These are phyloP conservation scores for Fomes fomentarius DNA, from an alignment of 1,284 basidiomycete genomes.

Conservation along the genomic window DNA sequence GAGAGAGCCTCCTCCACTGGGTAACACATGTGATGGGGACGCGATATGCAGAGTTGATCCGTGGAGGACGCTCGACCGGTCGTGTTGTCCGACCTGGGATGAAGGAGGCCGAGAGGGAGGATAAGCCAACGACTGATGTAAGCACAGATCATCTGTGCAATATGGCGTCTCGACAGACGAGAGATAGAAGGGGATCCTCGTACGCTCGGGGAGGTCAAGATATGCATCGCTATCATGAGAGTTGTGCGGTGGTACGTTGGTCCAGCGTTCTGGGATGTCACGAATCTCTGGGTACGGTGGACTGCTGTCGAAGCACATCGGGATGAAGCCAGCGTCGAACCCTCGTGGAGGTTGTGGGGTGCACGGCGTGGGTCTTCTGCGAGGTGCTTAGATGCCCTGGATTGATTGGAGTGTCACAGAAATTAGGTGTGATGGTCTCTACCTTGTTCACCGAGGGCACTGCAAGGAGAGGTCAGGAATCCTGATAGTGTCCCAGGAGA, in stretches of 20 bases:
- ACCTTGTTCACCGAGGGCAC: neutral
- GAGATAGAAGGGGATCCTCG: slow-evolving; percentile 21
- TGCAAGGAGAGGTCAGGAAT: neutral
- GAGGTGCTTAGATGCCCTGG: neutral
- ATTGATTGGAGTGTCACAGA: neutral
- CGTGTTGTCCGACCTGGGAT: neutral
- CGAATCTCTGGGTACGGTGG: slow-evolving; percentile 14
- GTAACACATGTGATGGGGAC: neutral
- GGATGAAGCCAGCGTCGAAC: slow-evolving; percentile 24
- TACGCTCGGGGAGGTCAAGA: slow-evolving; percentile 1
- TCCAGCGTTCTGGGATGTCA: slow-evolving; percentile 20
- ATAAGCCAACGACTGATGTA: neutral
- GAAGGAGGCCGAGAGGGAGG: too few relatives aligned
- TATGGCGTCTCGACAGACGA: neutral
- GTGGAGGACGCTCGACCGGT: neutral
- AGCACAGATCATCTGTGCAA: too few relatives aligned
- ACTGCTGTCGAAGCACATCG: slow-evolving; percentile 30
- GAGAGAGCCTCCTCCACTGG: neutral
- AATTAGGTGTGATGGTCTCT: neutral
- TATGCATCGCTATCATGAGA: neutral
- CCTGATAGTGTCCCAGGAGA: neutral
- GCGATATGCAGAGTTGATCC: neutral
- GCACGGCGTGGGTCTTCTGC: neutral
- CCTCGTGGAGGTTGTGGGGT: neutral
- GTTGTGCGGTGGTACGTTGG: neutral